Base-by-base conservation (phyloP, 2,329 filamentous ascomycete species). In the Cercospora berteroae region DNA sequence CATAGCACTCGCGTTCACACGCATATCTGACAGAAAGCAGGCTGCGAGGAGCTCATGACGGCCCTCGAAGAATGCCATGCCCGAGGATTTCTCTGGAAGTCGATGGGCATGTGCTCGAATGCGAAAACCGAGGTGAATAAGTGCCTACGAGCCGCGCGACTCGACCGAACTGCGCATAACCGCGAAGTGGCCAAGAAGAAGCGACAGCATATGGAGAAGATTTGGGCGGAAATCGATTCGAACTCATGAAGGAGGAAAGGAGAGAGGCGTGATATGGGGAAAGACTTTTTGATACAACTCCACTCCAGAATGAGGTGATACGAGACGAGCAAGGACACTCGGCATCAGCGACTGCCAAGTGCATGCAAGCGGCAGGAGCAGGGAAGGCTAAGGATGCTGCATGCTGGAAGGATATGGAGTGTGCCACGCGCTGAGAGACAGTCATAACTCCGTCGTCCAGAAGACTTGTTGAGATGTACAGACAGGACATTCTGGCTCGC, bases 1-100 rank as follows among this genome's bases (percentile, higher is more conserved):
- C 33, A 12, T 13, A 44, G 56, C 57, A 31, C 39, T 31, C 42
- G n/a, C 25, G 16, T 42, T 16, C 63, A 57, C 39, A 62, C 62
- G 9, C 36, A 13, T 16, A 27, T 60, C 67, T 72, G 36, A 70
- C 69, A 55, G 67, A 58, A 31, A 57, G 23, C 76, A 99, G 95
- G 90, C 76, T 99, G 95, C 86, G 92, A 94, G 80, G 93, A 96
- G 74, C 88, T 99, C 79, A 97, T 98, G 88, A 89, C 85, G 60
- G 91, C 92, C 58, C 92, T 99, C 73, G 95, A 98, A 77, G 93
- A 97, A 83, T 99, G 95, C 83, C 95, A 99, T 78, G 91, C 92
- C 33, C 87, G 87, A 67, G 95, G 95, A 64, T 99, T 99, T 81
- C 81, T 99, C 66, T 94, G 91, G 87, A 97, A 97, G 81, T 89